These are phyloP conservation scores for Sequoiadendron giganteum DNA, from an alignment of 75 land plant species.

Conservation along the genomic window DNA sequence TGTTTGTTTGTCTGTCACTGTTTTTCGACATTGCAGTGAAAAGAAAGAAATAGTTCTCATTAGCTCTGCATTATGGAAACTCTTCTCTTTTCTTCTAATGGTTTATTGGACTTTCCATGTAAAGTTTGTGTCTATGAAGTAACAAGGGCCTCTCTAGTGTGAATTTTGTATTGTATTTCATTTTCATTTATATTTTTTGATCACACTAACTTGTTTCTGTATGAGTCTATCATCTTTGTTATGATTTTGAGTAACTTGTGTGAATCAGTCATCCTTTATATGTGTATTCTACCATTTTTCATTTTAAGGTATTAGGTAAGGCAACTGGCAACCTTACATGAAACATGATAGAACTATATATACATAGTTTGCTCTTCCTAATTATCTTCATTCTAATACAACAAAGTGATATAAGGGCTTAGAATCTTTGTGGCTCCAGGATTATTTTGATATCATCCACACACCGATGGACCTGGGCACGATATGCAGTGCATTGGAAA, in stretches of 20 bases:
- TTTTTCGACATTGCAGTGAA: background rate
- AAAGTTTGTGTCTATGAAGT: background rate
- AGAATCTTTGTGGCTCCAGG: constrained; percentile 40
- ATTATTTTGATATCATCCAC: constrained; percentile 87
- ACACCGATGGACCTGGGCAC: constrained; percentile 98
- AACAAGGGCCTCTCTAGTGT: background rate
- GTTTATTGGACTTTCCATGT: background rate
- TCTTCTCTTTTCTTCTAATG: background rate
- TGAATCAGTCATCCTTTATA: background rate
- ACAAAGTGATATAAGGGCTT: background rate
- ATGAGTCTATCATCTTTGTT: background rate
- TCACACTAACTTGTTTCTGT: background rate
- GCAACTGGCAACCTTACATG: too few species aligned
- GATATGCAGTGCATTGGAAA: constrained; percentile 71
- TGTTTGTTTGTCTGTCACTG: background rate
- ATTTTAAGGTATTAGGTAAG: background rate
- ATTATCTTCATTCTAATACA: background rate
- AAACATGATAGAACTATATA: too few species aligned
- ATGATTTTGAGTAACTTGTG: background rate
- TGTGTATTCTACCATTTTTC: background rate
- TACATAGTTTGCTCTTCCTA: background rate
- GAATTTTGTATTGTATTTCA: background rate
- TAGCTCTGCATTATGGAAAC: background rate
- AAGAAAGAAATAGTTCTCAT: background rate
- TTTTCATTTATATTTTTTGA: background rate